These are phyloP conservation scores for Exsudoporus floridanus DNA, from an alignment of 1,284 basidiomycete species.

Conservation along the genomic window DNA sequence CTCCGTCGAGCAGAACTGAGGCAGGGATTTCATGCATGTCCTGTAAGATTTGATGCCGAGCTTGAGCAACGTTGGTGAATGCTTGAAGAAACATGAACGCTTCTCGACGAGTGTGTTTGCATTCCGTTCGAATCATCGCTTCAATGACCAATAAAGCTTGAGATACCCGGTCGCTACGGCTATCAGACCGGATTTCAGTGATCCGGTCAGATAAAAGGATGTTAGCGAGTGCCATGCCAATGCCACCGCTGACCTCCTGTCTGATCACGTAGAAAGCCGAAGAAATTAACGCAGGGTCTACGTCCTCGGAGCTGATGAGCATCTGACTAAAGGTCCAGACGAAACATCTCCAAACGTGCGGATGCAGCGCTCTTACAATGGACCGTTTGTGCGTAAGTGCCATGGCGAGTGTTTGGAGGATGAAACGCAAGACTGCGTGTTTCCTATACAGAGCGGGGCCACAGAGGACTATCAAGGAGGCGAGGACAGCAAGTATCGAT, in stretches of 20 bases:
- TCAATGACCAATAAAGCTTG: conserved; percentile 40
- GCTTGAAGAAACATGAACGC: conserved; percentile 41
- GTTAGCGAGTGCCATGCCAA: conserved; percentile 40
- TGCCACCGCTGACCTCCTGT: conserved; percentile 45
- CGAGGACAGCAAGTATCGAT: conserved; percentile 40
- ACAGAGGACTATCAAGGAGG: conserved; percentile 50
- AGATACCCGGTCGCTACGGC: conserved; percentile 25
- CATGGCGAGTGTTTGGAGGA: conserved; percentile 38
- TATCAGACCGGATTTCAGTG: not conserved
- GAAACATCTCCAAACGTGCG: conserved; percentile 52
- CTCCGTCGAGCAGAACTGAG: conserved; percentile 33
- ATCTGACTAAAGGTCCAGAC: conserved; percentile 49
- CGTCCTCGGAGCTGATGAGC: conserved; percentile 15
- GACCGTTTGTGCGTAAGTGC: conserved; percentile 36
- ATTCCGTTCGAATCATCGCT: conserved; percentile 38
- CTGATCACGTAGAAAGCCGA: conserved; percentile 42
- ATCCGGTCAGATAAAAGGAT: conserved; percentile 35
- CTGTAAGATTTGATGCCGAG: conserved; percentile 16
- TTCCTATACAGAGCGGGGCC: conserved; percentile 46
- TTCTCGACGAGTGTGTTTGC: conserved; percentile 34
- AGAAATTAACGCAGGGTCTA: conserved; percentile 22
- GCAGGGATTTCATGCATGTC: conserved; percentile 22
- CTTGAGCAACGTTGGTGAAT: conserved; percentile 33
- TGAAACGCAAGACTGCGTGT: conserved; percentile 40
- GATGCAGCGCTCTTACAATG: conserved; percentile 39